Percentiles rank a stretch among this genome's conserved stretches.
These are phyloP conservation scores for Diphasiastrum complanatum DNA, from an alignment of 83 land plant genomes.

Conservation along the genomic window DNA sequence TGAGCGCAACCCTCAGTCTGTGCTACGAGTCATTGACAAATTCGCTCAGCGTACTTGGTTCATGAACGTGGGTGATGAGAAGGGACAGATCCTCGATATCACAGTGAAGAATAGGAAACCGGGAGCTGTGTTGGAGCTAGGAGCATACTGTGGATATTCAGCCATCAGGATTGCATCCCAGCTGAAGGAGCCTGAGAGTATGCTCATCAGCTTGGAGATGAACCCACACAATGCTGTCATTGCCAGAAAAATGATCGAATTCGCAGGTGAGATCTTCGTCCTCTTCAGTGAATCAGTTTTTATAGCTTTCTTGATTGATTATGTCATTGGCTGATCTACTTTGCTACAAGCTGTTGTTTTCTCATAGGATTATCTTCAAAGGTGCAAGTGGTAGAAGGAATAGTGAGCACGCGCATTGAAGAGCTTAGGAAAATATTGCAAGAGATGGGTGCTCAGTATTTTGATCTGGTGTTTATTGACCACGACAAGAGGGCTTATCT, in stretches of 20 bases:
- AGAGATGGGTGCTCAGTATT: neutral
- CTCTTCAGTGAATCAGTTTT: neutral
- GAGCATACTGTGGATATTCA: slow-evolving; percentile 27
- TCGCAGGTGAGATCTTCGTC: neutral
- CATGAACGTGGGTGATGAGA: slow-evolving; percentile 17
- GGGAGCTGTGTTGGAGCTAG: slow-evolving; percentile 16
- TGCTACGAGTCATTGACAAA: slow-evolving; percentile 16
- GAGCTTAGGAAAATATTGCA: slow-evolving; percentile 11
- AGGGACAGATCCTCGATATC: slow-evolving; percentile 19
- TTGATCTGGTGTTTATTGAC: slow-evolving; percentile 26
- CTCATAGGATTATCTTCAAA: slow-evolving; percentile 21
- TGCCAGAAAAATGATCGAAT: neutral
- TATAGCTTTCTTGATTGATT: neutral
- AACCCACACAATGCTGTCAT: neutral
- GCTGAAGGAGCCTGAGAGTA: slow-evolving; percentile 8
- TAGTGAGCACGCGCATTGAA: neutral
- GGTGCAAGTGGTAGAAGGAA: slow-evolving; percentile 21
- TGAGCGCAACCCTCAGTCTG: slow-evolving; percentile 20
- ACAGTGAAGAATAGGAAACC: slow-evolving; percentile 12
- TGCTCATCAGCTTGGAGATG: slow-evolving; percentile 14
- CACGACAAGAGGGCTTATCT: slow-evolving; percentile 11
- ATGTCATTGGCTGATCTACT: neutral
- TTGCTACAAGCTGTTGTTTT: neutral
- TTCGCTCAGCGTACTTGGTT: slow-evolving; percentile 12
- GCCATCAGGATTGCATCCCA: slow-evolving; percentile 21